Percentiles rank a stretch among this genome's conserved stretches.
phyloP scores from a whole-genome alignment of 495 filamentous ascomycete species.

The Wilcoxina mikolae region DNA sequence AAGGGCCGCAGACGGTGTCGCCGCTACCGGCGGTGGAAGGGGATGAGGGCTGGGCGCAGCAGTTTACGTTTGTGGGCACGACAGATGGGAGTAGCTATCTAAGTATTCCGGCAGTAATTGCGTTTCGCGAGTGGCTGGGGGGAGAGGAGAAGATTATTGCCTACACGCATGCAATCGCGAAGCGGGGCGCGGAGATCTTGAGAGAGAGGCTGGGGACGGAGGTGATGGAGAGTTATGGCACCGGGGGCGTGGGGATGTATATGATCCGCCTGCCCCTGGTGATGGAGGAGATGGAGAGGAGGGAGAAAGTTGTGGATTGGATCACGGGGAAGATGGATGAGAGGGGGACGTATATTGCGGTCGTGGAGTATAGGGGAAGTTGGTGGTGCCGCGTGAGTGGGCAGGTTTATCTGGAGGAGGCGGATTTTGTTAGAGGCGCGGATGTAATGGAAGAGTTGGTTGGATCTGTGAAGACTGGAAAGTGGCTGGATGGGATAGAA shows the following conservation, averaged over 20 bases:
- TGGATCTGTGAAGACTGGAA: conserved; percentile 41
- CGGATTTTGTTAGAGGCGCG: conserved; percentile 63
- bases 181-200: conserved; percentile 41
- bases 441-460: conserved; percentile 46
- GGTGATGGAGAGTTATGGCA: conserved; percentile 44
- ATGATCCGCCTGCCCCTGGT: conserved; percentile 62
- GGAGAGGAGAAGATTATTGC: conserved; percentile 53
- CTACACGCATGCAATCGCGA: conserved; percentile 45
- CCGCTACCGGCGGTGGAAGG: background rate
- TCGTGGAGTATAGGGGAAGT: conserved; percentile 42
- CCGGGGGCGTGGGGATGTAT: conserved; percentile 33
- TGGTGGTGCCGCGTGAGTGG: conserved; percentile 62
- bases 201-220: conserved; percentile 53
- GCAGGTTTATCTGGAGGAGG: conserved; percentile 63
- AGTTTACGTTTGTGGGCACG: conserved; percentile 69
- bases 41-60: conserved; percentile 39
- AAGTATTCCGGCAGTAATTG: conserved; percentile 53
- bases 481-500: conserved; percentile 33
- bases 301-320: conserved; percentile 28
- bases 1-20: background rate
- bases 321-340: conserved; percentile 39
- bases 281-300: conserved; percentile 24
- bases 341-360: conserved; percentile 54
- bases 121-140: conserved; percentile 56
- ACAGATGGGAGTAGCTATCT: conserved; percentile 55